Evolutionary conservation across 2,329 filamentous ascomycete genomes (phyloP), one percentile per base, ranked within the genome.

Genomic region (Pseudogymnoascus sp.): DNA sequence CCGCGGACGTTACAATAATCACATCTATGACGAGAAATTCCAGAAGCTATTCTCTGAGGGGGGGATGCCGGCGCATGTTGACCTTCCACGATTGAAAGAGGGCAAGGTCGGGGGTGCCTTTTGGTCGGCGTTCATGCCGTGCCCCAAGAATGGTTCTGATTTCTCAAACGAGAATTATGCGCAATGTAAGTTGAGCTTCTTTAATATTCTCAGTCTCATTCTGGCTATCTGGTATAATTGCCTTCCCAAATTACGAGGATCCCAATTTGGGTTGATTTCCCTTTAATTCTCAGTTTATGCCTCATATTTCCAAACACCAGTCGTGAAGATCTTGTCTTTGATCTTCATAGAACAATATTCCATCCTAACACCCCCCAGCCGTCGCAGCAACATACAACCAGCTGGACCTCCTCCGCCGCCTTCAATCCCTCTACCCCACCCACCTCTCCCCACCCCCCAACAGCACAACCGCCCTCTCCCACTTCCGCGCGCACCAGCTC

Each of bases 71-170:
- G 80, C 80, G 3, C 90, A 97, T 68, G 88, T 95, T 61, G 93
- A 97, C 73, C 77, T 96, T 7, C 87, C 88, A 1, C 85, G 93
- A 4, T 80, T 96, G 59, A 80, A 83, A 37, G 75, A 84, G 60
- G 92, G 93, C 1, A 80, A 82, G 68, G 85, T 88, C 66, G 92
- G 92, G 40, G 93, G 92, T 63, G 87, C 90, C n/a, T 97, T 97
- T 74, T 97, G 93, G 93, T 93, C 88, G 72, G 91, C 95, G 9
- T 97, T 82, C 70, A 85, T 89, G 42, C 84, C 84, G 0, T 97
- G 93, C 71, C 92, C 93, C 0, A 74, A 75, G 10, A 85, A 93
- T 70, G 85, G 84, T 56, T 82, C 82, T 4, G 86, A 96, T 74
- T 92, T 90, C 71, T 89, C 88, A 0, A 83, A 92, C 70, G 83